Base-by-base conservation (phyloP, 129 eudicot genomes). In the Flaveria sonorensis region DNA sequence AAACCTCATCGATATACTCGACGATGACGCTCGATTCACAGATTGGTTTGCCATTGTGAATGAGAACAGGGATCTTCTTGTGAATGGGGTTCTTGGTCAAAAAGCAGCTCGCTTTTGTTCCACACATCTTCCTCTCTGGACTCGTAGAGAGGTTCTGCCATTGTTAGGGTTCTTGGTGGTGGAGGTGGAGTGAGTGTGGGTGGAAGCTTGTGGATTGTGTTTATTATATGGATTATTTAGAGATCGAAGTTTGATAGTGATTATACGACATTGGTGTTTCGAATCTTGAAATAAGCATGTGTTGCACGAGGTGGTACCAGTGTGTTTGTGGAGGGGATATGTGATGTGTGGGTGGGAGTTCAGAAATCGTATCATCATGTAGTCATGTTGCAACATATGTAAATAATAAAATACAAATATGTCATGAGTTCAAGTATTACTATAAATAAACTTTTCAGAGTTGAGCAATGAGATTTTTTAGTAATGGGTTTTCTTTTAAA, bases 1-100 rank as follows among this genome's bases (percentile, higher is more conserved):
- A 85, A 45, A 85, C 89, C 39, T 85, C 87, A 70, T 87, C 89
- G 8, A 87, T 80, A 74, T 87, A 87, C 74, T 87, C 68, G 5
- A 87, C 77, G 18, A 82, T 77, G 60, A 87, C 73, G 73, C 75
- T 62, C 0, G 89, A 87, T 74, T 87, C 92, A 20, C 82, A 85
- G 13, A 87, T 73, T 7, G 92, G 89, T 5, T 80, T 84, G 1
- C 84, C 84, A 1, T 87, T 84, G 70, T 87, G 86, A 61, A 87
- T 71, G 40, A 87, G 81, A 42, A 87, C 91, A 13, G 88, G 91
- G 36, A 87, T 76, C 47, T 81, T 72, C 83, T 87, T 81, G 82
- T 84, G 80, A 82, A 87, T 59, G 28, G 88, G 88, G 73, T 84
- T 87, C 64, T 57, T 59, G 15, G 75, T 70, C 66, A 87, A 28